Percentiles rank a stretch among this genome's conserved stretches.
Conservation (phyloP, 331 rosid genomes). For the Arachis monticola region DNA sequence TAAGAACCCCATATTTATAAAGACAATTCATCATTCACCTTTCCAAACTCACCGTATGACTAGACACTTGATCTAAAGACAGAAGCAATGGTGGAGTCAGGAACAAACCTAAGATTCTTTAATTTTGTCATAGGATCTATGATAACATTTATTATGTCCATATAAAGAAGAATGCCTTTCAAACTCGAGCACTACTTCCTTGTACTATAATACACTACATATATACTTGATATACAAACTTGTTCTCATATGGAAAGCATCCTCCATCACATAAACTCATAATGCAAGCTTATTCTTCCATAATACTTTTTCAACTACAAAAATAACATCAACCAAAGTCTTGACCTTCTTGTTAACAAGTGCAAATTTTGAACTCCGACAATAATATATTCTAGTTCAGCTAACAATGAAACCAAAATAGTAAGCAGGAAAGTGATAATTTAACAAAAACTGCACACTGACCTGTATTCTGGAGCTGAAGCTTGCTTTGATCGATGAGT, state of each 20-base stretch:
- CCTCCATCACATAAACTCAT: not conserved
- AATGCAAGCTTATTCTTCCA: not conserved
- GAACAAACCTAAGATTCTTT: no score
- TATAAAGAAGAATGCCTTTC: no score
- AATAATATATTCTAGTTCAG: not conserved
- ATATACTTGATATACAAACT: not conserved
- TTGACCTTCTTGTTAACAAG: not conserved
- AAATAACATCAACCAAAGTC: not conserved
- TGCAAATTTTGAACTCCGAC: not conserved
- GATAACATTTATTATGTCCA: no score
- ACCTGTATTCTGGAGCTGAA: slow-evolving; percentile 96
- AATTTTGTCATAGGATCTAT: no score
- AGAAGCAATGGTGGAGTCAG: no score
- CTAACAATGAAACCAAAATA: not conserved
- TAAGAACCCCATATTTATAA: no score
- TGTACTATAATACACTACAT: not conserved
- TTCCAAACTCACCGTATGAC: no score
- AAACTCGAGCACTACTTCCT: not conserved
- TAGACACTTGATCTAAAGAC: no score
- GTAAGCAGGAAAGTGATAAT: slow-evolving; percentile 8
- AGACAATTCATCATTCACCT: no score
- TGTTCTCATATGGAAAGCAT: not conserved
- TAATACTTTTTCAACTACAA: not conserved
- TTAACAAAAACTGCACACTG: slow-evolving; percentile 9
- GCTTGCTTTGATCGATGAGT: slow-evolving; percentile 95